These are phyloP conservation scores for Mucor lusitanicus DNA, from an alignment of 371 early-diverging fungal genomes.

Conservation along the genomic window DNA sequence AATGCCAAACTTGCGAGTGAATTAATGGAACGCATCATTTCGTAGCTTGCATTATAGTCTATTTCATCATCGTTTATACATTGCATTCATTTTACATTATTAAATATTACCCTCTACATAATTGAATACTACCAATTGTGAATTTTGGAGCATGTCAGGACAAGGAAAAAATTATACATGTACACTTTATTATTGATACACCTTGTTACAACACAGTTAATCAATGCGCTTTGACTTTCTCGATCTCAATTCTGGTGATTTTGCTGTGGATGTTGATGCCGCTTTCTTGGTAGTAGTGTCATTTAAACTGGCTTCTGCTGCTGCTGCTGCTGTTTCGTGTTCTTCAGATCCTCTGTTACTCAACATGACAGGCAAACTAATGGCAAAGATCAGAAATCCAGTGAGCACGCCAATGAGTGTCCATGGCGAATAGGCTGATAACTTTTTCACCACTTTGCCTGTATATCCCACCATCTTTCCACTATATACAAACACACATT, in stretches of 20 bases:
- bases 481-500: too few relatives aligned
- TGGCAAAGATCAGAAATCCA: conserved; percentile 20
- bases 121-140: too few relatives aligned
- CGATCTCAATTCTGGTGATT: conserved; percentile 1
- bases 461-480: conserved; percentile 34
- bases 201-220: too few relatives aligned
- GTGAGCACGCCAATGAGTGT: conserved; percentile 27
- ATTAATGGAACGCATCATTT: conserved; percentile 56
- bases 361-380: conserved; percentile 18
- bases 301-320: not conserved
- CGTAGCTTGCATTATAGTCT: conserved; percentile 4
- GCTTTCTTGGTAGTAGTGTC: not conserved
- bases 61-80: too few relatives aligned
- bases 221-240: conserved; percentile 30
- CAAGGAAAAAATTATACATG: too few relatives aligned
- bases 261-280: not conserved
- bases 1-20: conserved; percentile 55
- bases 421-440: conserved; percentile 36
- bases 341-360: conserved; percentile 2
- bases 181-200: too few relatives aligned
- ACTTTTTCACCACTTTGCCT: conserved; percentile 34
- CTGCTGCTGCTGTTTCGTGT: not conserved
- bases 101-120: too few relatives aligned
- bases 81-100: too few relatives aligned
- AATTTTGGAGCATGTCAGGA: too few relatives aligned